phyloP scores from a whole-genome alignment of 2,329 filamentous ascomycete genomes.

The Lomentospora prolificans region DNA sequence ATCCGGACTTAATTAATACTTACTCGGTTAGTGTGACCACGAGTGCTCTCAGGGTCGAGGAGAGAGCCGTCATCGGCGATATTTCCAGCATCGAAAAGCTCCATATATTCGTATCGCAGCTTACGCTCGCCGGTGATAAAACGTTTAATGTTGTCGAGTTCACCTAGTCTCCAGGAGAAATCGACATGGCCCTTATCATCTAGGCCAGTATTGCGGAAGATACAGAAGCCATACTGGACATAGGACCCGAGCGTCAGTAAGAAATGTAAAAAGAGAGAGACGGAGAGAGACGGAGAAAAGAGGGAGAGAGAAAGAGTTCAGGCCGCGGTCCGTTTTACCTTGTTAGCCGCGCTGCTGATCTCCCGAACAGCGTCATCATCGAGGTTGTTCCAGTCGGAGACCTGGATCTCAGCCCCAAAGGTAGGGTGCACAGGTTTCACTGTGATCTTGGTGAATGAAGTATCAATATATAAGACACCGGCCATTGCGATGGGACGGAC shows the following conservation, averaged over 20 bases:
- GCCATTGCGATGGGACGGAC: background rate
- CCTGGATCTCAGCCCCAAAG: conserved; percentile 9
- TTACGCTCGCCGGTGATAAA: conserved; percentile 36
- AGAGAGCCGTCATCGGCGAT: conserved; percentile 36
- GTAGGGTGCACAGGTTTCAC: conserved; percentile 10
- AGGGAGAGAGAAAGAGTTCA: background rate
- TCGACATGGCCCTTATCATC: conserved; percentile 39
- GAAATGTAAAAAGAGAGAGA: background rate
- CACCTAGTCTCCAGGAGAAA: conserved; percentile 40
- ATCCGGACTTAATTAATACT: conserved; percentile 17
- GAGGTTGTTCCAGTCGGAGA: conserved; percentile 8
- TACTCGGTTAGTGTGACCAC: conserved; percentile 29
- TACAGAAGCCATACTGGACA: conserved; percentile 38
- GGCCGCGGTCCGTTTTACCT: conserved; percentile 1
- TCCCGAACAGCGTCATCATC: conserved; percentile 8
- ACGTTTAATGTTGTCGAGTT: conserved; percentile 43
- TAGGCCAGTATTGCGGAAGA: conserved; percentile 40
- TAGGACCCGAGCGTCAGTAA: background rate
- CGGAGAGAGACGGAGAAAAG: background rate
- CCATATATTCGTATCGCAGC: conserved; percentile 34
- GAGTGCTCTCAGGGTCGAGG: conserved; percentile 28
- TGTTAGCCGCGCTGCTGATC: conserved; percentile 6
- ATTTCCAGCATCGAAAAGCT: conserved; percentile 50
- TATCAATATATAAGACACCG: background rate
- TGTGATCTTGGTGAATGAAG: conserved; percentile 7